Base-by-base conservation (phyloP, 768 basidiomycete species). In the Lactifluus hygrophoroides region DNA sequence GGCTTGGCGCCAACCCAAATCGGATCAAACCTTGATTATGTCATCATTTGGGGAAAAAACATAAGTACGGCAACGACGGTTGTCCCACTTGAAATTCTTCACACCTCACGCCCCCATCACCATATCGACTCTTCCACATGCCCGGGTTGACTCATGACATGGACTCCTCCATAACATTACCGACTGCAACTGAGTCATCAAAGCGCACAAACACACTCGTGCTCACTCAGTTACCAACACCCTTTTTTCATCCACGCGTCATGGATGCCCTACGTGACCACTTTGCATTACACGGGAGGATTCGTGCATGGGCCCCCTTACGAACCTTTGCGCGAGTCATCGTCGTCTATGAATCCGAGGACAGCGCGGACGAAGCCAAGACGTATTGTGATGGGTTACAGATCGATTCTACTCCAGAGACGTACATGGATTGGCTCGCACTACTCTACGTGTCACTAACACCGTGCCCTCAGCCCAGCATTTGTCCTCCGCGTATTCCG, bases 251-350 rank as follows among this genome's bases (percentile, higher is more conserved):
- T 35, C 84, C 86, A 6, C 65, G 77, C 0, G 78, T 88, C 59
- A 76, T 93, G 23, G 71, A 78, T 11, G 79, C 87, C 17, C 75
- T 97, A 23, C 78, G 74, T 42, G 72, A 76, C 21, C 86, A 94
- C 68, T 97, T 98, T 68, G 75, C 74, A 3, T 67, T 76, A 3
- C 94, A 86, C 64, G 95, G 96, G 17, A 73, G 78, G 25, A 83
- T 99, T n/a, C 84, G 88, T 66, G 80, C 86, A 65, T 99, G 94
- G 94, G 90, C 88, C 0, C 92, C 93, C 3, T 72, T 98, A 5
- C 81, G 80, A 19, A 84, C 83, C 6, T 92, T 97, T 66, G 80
- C 83, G 1, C 79, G 94, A 28, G 85, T 93, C 32, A 81, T 97
- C 56, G 72, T 95, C 21, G 90, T 96, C 1, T 97, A 85, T 68